These are phyloP conservation scores for Tolypocladium tropicale DNA, from an alignment of 2,329 filamentous ascomycete species.

Conservation along the genomic window DNA sequence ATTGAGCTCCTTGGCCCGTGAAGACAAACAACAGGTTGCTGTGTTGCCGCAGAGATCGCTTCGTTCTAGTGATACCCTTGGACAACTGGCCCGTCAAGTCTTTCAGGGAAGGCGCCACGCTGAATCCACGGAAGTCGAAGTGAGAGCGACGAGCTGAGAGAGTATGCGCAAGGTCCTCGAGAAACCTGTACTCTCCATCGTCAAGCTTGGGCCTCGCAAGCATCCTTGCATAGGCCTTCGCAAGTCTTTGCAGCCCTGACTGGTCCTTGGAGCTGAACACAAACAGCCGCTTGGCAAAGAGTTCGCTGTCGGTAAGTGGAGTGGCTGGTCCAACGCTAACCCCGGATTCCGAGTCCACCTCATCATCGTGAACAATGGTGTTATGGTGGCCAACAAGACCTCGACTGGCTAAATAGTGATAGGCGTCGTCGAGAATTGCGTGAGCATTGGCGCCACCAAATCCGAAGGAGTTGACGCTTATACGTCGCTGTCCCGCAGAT, in stretches of 20 bases:
- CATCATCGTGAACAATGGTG: too few species aligned
- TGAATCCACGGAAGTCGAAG: not conserved
- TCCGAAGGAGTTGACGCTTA: slow-evolving; percentile 23
- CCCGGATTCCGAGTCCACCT: too few species aligned
- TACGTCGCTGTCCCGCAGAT: slow-evolving; percentile 14
- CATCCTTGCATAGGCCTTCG: too few species aligned
- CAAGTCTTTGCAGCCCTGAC: too few species aligned
- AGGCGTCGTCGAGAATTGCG: not conserved
- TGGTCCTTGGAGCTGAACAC: not conserved
- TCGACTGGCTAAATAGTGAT: not conserved
- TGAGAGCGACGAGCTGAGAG: slow-evolving; percentile 9
- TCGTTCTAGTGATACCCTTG: not conserved
- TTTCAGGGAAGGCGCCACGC: not conserved
- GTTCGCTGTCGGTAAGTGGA: too few species aligned
- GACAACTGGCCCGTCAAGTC: not conserved
- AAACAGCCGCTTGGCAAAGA: not conserved
- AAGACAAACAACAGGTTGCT: slow-evolving; percentile 20
- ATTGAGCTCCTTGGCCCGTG: slow-evolving; percentile 36
- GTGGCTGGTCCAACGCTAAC: too few species aligned
- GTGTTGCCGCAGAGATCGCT: not conserved
- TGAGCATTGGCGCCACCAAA: slow-evolving; percentile 26
- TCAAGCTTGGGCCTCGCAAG: too few species aligned
- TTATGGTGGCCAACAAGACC: not conserved
- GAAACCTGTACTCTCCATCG: too few species aligned
- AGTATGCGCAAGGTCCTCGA: slow-evolving; percentile 12